Base-by-base conservation (phyloP, 306 rosid species). In the Cucurbita maxima region DNA sequence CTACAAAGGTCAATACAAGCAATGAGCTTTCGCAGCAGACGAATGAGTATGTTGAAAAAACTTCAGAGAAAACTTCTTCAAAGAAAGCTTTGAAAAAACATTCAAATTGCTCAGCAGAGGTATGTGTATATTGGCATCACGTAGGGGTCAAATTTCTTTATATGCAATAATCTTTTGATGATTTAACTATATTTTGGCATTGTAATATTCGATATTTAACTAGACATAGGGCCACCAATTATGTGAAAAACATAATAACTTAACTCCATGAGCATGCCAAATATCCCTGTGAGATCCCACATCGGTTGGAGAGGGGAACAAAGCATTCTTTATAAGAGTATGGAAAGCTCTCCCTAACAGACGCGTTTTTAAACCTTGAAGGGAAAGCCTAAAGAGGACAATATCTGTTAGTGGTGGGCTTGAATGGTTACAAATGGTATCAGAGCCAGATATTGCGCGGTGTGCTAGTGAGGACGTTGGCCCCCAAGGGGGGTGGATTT, bases 91-190 rank as follows among this genome's bases (percentile, higher is more conserved):
- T 11, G 72, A 87, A 84, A 86, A 90, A 87, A 73, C 85, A 82
- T 34, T 63, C 45, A 51, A 81, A 82, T 73, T 92, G 83, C 78
- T 86, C 92, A 52, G 78, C 71, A 50, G 98, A 90, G 98, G 97
- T 93, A 84, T 69, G 37, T 69, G 47, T 20, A 56, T 36, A 18
- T 48, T 37, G 19, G 11, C 47, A 10, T 40, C 22, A 45, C 10
- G 10, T 8, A 67, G 6, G 5, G 18, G 34, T 44, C 52, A 20
- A 62, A 47, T 51, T 69, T 75, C n/a, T 53, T 51, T 16, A 11
- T 8, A 52, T 22, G 4, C 25, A 5, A 20, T 7, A 52, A 40
- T 52, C 1, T 11, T 36, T 38, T 45, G 38, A 20, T 22, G 20
- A 19, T 64, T 15, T 8, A 40, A 40, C 48, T 9, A 3, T 63